phyloP scores from a whole-genome alignment of 805 yeast species.

The Ogataea pini region DNA sequence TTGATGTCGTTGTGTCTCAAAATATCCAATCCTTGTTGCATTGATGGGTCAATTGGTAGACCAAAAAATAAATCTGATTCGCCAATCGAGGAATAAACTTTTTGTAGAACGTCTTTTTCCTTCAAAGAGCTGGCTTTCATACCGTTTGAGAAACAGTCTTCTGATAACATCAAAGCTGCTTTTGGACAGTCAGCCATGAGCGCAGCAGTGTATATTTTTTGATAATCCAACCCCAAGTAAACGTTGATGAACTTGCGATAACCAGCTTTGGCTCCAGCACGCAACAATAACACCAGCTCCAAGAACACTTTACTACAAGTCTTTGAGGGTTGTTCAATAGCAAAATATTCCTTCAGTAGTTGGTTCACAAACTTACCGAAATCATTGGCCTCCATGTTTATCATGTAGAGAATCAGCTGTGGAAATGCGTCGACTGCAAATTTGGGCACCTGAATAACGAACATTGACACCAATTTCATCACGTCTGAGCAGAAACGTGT shows the following conservation, averaged over 20 bases:
- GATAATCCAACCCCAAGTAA: slow-evolving; percentile 35
- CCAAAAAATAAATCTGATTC: slow-evolving; percentile 69
- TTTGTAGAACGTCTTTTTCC: slow-evolving; percentile 26
- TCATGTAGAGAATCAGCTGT: slow-evolving; percentile 31
- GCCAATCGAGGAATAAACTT: slow-evolving; percentile 53
- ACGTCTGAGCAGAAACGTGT: slow-evolving; percentile 27
- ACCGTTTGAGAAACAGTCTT: slow-evolving; percentile 38
- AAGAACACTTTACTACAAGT: slow-evolving; percentile 28
- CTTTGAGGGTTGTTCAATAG: slow-evolving; percentile 13
- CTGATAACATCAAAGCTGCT: slow-evolving; percentile 50
- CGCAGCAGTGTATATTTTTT: slow-evolving; percentile 35
- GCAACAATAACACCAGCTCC: slow-evolving; percentile 37
- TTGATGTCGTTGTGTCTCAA: slow-evolving; percentile 34
- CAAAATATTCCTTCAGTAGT: slow-evolving; percentile 29
- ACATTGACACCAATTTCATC: slow-evolving; percentile 37
- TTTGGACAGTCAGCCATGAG: slow-evolving; percentile 36
- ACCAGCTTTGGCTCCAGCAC: slow-evolving; percentile 42
- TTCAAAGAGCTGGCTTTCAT: slow-evolving; percentile 15
- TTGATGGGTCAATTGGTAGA: slow-evolving; percentile 56
- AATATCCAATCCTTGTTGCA: slow-evolving; percentile 51
- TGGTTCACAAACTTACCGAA: slow-evolving; percentile 19
- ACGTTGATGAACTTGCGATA: slow-evolving; percentile 31
- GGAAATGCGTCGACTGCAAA: slow-evolving; percentile 33
- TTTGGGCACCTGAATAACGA: slow-evolving; percentile 29
- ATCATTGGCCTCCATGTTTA: slow-evolving; percentile 20